Evolutionary conservation across 2,329 filamentous ascomycete genomes (phyloP), one percentile per base, ranked within the genome.

Genomic region (Alternaria triticina): DNA sequence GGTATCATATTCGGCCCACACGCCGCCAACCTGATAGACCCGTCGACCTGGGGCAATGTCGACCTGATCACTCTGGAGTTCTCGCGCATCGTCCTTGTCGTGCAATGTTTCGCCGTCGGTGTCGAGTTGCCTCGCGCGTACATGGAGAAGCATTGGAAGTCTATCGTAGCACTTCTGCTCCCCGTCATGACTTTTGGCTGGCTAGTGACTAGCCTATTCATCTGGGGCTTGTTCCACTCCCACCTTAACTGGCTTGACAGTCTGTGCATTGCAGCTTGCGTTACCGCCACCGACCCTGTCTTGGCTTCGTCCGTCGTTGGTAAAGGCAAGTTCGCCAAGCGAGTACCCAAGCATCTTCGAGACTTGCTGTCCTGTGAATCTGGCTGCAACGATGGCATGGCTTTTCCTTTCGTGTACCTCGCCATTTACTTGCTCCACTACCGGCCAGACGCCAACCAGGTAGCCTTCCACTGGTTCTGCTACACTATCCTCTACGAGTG

Each of bases 341-440:
- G 96, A 67, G 94, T 99, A 5, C 96, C 96, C 22, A 98, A 97
- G 84, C 96, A 99, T 89, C 84, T 99, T 82, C 88, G 96, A 85
- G 96, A 99, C 82, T 79, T 99, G 55, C 85, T 99, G 12, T 99
- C 96, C 5, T 94, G 94, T 60, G 96, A 99, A 82, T 99, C 96
- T 8, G 96, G 96, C 28, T 99, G 96, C 83, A 99, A 99, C 86
- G 96, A 99, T 79, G 96, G 96, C 82, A 99, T 99, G 96, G 96
- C 96, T 1, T 99, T 99, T 77, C 96, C 96, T 0, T 99, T 99
- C 80, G 88, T 99, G 74, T 99, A 99, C 78, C 86, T 99, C 28
- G 90, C 92, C 1, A 84, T 97, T 28, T 98, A 97, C 80, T 87
- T 98, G 50, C 92, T 98, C 69, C 89, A 91, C 69, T 97, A 95